Base-by-base conservation (phyloP, 257 asterid genomes). In the Solanum clarkiae region DNA sequence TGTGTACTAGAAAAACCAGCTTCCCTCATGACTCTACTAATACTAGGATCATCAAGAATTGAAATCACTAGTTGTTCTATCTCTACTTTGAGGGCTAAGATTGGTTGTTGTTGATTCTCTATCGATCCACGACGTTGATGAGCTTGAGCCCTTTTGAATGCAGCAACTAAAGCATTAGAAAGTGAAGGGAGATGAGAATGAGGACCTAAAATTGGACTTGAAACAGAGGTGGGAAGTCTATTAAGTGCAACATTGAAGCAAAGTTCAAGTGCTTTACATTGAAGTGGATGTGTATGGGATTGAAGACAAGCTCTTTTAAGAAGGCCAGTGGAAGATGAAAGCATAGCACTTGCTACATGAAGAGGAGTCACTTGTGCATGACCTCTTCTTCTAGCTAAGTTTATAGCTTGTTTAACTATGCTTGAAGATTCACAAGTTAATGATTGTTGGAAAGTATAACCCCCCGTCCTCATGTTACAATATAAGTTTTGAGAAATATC, bases 361-460 rank as follows among this genome's bases (percentile, higher is more conserved):
- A 96, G 98, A 14, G 99, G 99, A 2, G 97, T 96, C 5, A 96
- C 98, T 80, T 96, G 99, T 4, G 99, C 94, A 87, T 96, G 98
- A 16, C 99, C 99, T 86, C 99, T 87, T 71, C 98, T 89, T 83
- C 95, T 88, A 26, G 98, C 98, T 0, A 96, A 91, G 81, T 83
- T 88, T 12, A 94, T 85, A 1, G 99, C 96, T 88, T 94, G 99
- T 88, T 94, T 96, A 6, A 94, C 98, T 18, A 90, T 69, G 55
- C 66, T 84, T n/a, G 97, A 91, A 2, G 99, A 92, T 85, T 96
- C 98, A 20, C 86, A 70, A 8, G 98, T 93, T 29, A 96, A 93
- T 15, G 99, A 94, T 5, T 96, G 99, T 24, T 95, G 98, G 86
- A 95, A 92, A 54, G 95, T 92, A 89, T 96, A 96, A n/a, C 99